Base-by-base conservation (phyloP, 306 rosid species). In the Vicia sativa region DNA sequence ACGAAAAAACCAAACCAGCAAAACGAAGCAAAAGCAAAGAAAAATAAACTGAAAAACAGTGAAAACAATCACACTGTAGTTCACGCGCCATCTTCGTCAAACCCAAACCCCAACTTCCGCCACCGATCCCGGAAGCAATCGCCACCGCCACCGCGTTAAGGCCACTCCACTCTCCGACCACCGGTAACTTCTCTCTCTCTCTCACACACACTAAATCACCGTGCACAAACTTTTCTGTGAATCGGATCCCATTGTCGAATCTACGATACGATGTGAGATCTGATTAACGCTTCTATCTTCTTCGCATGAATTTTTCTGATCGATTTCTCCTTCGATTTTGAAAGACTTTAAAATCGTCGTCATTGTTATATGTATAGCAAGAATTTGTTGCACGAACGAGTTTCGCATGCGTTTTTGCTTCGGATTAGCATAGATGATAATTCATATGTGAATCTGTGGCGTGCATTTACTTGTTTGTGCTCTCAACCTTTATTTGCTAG, bases 101-200 rank as follows among this genome's bases (percentile, higher is more conserved):
- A 49, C 18, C 7, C 7, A 44, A 19, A 4, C 52, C 23, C 5
- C 63, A 13, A 13, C 59, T 16, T 18, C 67, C 67, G 14, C 23
- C 62, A 23, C 72, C 49, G 35, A n/a, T 44, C 8, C 65, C 66
- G 50, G 52, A n/a, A 11, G 7, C 21, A n/a, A 12, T 62, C 19
- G 15, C 14, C 56, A 11, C 57, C 53, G 4, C 26, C 3, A n/a
- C n/a, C n/a, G n/a, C n/a, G n/a, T 38, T 11, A 21, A 42, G 53
- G 26, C 11, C 55, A 11, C 62, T 21, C 19, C 31, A 13, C 53
- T 49, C 57, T 54, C 52, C 58, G 18, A n/a, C 16, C 37, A 53
- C 55, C 21, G 73, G 73, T 74, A 65, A 62, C 29, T n/a, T 9
- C 66, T 52, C 43, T 67, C n/a, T n/a, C n/a, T n/a, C 58, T 72